Evolutionary conservation across 2,329 filamentous ascomycete species (phyloP).

Genomic region (Diplocarpon mali): DNA sequence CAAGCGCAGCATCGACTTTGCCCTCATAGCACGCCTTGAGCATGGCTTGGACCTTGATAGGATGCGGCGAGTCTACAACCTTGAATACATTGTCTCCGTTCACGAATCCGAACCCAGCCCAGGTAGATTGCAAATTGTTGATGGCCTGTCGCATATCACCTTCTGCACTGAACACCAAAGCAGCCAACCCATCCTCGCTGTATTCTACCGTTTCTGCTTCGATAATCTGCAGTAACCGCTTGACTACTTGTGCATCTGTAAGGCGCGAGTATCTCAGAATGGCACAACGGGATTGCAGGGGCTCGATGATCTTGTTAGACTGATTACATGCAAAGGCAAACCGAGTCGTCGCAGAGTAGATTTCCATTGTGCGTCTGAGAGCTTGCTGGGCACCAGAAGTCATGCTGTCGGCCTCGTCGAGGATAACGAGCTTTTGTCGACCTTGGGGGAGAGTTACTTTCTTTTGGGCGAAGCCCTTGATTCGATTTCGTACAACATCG

Average conservation of each 20-base stretch:
- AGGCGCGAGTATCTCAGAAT: constrained; percentile 89
- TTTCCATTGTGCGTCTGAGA: constrained; percentile 93
- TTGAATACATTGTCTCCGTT: constrained; percentile 96
- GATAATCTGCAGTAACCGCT: constrained; percentile 82
- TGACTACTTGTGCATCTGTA: constrained; percentile 86
- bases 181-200: constrained; percentile 86
- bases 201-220: constrained; percentile 84
- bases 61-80: constrained; percentile 93
- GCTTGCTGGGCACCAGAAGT: constrained; percentile 94
- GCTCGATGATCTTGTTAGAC: constrained; percentile 98
- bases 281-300: constrained; percentile 91
- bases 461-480: constrained; percentile 98
- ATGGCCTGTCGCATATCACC: constrained; percentile 98
- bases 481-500: constrained; percentile 91
- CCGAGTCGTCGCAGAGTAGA: constrained; percentile 89
- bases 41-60: constrained; percentile 97
- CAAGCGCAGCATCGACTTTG: constrained; percentile 78
- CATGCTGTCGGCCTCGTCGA: constrained; percentile 98
- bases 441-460: constrained; percentile 90
- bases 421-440: constrained; percentile 90
- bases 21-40: constrained; percentile 93
- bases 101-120: constrained; percentile 91
- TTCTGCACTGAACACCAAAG: constrained; percentile 93
- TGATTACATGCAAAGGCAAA: constrained; percentile 99
- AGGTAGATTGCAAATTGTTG: constrained; percentile 93